These are phyloP conservation scores for Elsinoe perseae DNA, from an alignment of 2,329 filamentous ascomycete genomes.

Conservation along the genomic window DNA sequence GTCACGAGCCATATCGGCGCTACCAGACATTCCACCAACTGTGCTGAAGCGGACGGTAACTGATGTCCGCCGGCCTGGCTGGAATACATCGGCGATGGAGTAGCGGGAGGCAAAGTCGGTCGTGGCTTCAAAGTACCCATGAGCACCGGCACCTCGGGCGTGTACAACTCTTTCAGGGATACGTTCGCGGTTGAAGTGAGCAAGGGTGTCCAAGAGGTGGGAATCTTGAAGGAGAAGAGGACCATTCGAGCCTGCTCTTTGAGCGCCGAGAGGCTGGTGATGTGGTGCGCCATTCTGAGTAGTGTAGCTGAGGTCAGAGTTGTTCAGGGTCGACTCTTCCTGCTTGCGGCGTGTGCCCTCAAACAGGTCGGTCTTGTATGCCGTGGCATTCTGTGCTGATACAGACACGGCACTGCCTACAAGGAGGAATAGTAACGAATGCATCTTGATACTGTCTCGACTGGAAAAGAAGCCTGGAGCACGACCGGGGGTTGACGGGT, in stretches of 20 bases:
- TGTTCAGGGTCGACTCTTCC: conserved; percentile 23
- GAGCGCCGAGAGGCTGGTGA: conserved; percentile 26
- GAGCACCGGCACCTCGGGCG: conserved; percentile 22
- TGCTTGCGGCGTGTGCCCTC: conserved; percentile 24
- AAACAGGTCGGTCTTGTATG: conserved; percentile 25
- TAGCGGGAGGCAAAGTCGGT: conserved; percentile 41
- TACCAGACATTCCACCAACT: conserved; percentile 65
- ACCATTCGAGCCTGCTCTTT: conserved; percentile 48
- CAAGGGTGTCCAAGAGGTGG: conserved; percentile 54
- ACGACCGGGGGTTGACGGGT: neutral
- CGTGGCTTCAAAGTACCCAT: conserved; percentile 48
- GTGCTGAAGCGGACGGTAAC: conserved; percentile 64
- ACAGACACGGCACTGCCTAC: neutral
- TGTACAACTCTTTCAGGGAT: conserved; percentile 47
- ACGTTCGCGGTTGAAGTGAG: conserved; percentile 55
- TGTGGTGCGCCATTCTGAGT: conserved; percentile 25
- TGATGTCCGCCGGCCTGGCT: conserved; percentile 61
- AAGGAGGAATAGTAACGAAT: neutral
- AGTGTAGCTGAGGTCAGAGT: conserved; percentile 27
- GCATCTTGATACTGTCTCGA: neutral
- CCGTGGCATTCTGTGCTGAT: neutral
- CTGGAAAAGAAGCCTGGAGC: neutral
- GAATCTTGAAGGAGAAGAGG: conserved; percentile 58
- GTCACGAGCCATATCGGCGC: conserved; percentile 63
- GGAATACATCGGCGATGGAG: conserved; percentile 31